Base-by-base conservation (phyloP, 768 basidiomycete genomes). In the Suillus hirtellus region DNA sequence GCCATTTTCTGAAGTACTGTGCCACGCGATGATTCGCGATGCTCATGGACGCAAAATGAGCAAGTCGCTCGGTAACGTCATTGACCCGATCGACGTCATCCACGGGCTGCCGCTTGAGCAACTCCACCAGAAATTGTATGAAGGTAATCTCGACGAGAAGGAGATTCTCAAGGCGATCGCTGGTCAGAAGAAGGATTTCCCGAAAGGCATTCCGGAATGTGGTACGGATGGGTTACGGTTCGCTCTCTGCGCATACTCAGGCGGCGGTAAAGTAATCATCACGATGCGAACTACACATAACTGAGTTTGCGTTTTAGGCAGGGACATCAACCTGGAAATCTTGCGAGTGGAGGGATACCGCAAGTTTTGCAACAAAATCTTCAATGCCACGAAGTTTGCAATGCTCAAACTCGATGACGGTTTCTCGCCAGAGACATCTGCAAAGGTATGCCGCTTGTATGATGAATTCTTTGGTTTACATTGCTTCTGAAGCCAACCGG, bases 361-460 rank as follows among this genome's bases (percentile, higher is more conserved):
- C 76, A 99, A 99, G 77, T 99, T 99, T 82, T 99, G 97, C 81
- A 99, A 99, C 81, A 99, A 99, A 81, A 88, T 99, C 34, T 99
- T 96, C 84, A 99, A 99, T 72, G 97, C 97, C 1, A 98, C 95
- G 55, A 96, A 96, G 77, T 99, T 99, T 70, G 96, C 96, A n/a
- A 95, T 99, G 91, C 86, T 98, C 75, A 96, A 96, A 79, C 81
- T 99, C 38, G 95, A 95, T 62, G 87, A 87, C 46, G 76, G 81
- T 47, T 99, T 97, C 69, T 86, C 89, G 37, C 95, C 96, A 17
- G 81, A 86, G 64, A 78, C 86, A 1, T 79, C 82, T 3, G 78
- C 87, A 14, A 86, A 90, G 84, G 95, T 92, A 63, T 53, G 81
- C 69, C 3, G 5, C 60, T 42, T 42, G 3, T 35, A 46, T 4